These are phyloP conservation scores for Microbotryomycetes sp. DNA, from an alignment of 1,284 basidiomycete species.

Conservation along the genomic window DNA sequence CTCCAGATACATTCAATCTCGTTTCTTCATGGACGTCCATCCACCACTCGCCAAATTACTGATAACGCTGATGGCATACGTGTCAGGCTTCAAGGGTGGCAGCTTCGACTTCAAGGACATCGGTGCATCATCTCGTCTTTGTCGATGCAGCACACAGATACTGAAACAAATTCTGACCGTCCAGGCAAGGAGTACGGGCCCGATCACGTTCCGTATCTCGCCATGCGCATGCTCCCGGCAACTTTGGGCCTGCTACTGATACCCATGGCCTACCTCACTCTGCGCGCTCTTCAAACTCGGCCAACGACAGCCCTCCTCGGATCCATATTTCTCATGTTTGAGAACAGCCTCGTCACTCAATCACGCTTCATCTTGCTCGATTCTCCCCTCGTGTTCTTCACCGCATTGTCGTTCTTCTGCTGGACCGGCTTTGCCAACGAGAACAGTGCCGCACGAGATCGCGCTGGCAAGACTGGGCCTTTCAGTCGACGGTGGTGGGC, in stretches of 20 bases:
- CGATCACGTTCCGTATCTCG: slow-evolving; percentile 78
- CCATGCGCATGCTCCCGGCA: slow-evolving; percentile 90
- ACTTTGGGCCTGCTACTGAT: slow-evolving; percentile 82
- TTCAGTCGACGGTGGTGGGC: slow-evolving; percentile 74
- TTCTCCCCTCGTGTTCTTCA: slow-evolving; percentile 96
- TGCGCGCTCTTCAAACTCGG: slow-evolving; percentile 83
- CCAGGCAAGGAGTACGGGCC: slow-evolving; percentile 61
- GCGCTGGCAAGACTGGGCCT: slow-evolving; percentile 23
- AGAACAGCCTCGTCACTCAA: slow-evolving; percentile 92
- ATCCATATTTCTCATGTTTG: slow-evolving; percentile 85
- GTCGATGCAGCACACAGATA: slow-evolving; percentile 36
- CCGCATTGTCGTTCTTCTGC: slow-evolving; percentile 75
- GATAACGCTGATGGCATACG: slow-evolving; percentile 80
- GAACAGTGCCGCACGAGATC: slow-evolving; percentile 51
- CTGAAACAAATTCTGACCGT: slow-evolving; percentile 22
- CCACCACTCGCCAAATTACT: slow-evolving; percentile 93
- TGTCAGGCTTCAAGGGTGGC: slow-evolving; percentile 80
- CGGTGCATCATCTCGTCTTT: slow-evolving; percentile 59
- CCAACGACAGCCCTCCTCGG: slow-evolving; percentile 85
- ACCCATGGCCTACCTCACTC: slow-evolving; percentile 85
- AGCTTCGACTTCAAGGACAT: slow-evolving; percentile 97
- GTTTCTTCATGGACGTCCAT: slow-evolving; percentile 92
- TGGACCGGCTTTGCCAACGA: slow-evolving; percentile 90
- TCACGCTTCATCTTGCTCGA: slow-evolving; percentile 95
- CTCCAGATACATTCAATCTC: slow-evolving; percentile 78